Percentiles rank a stretch among this genome's conserved stretches.
Evolutionary conservation across 768 basidiomycete genomes (phyloP).

Genomic region (Termitomyces sp.): DNA sequence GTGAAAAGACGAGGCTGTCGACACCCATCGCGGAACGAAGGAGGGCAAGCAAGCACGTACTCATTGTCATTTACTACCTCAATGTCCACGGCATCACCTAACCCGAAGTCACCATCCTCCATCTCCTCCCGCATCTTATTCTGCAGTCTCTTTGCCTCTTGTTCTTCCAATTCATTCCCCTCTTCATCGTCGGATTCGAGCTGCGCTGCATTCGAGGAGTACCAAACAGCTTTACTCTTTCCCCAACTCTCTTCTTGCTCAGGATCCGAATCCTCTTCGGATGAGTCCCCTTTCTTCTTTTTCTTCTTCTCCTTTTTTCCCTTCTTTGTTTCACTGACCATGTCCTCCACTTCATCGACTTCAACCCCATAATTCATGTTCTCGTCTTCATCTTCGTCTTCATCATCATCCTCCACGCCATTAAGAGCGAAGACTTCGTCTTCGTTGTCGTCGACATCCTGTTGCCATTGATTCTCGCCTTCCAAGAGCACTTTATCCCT

Average conservation of each 20-base stretch:
- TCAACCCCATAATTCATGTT: conserved; percentile 33
- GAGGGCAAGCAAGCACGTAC: conserved; percentile 23
- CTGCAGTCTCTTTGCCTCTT: conserved; percentile 80
- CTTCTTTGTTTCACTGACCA: conserved; percentile 14
- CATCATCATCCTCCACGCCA: conserved; percentile 48
- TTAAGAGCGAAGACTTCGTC: conserved; percentile 81
- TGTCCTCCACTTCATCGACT: conserved; percentile 19
- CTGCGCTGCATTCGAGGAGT: conserved; percentile 77
- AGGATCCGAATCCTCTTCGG: conserved; percentile 26
- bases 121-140: conserved; percentile 66
- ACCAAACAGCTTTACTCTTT: conserved; percentile 71
- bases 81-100: conserved; percentile 53
- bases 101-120: conserved; percentile 78
- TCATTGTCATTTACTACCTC: conserved; percentile 23
- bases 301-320: conserved; percentile 17
- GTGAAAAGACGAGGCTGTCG: not conserved
- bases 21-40: not conserved
- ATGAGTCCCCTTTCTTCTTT: conserved; percentile 14
- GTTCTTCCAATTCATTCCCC: conserved; percentile 81
- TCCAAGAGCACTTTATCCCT: conserved; percentile 77
- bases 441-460: conserved; percentile 55
- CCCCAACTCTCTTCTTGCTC: conserved; percentile 80
- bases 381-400: conserved; percentile 29
- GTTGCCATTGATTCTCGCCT: conserved; percentile 36
- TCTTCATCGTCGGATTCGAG: conserved; percentile 88